Percentiles rank a stretch among this genome's conserved stretches.
These are phyloP conservation scores for Xylariomycetidae sp. DNA, from an alignment of 2,329 filamentous ascomycete genomes.

Conservation along the genomic window DNA sequence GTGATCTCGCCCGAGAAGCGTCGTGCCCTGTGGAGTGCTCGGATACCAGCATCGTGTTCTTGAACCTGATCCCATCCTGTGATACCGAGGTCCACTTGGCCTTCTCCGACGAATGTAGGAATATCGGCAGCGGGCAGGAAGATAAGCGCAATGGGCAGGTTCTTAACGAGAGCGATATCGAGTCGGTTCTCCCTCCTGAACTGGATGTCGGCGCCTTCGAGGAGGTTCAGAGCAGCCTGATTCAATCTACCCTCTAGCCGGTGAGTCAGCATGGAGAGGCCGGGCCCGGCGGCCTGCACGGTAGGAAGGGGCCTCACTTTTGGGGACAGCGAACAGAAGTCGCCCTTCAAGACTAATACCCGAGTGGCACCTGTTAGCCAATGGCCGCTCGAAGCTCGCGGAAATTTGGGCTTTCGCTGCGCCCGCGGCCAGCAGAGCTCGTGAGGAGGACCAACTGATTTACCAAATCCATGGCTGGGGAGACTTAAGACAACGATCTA, in stretches of 20 bases:
- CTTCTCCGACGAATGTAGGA: constrained; percentile 93
- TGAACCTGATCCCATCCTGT: constrained; percentile 89
- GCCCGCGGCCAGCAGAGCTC: not conserved
- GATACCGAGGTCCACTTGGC: constrained; percentile 88
- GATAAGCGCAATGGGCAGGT: constrained; percentile 88
- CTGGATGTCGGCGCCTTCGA: constrained; percentile 91
- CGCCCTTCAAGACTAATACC: constrained; percentile 74
- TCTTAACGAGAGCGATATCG: constrained; percentile 97
- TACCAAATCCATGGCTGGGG: constrained; percentile 45
- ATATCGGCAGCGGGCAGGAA: constrained; percentile 98
- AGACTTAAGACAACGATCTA: not conserved
- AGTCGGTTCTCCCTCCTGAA: constrained; percentile 92
- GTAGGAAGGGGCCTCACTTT: constrained; percentile 63
- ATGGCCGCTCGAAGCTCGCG: no score
- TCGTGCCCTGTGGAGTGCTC: constrained; percentile 40
- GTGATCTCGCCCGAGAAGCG: constrained; percentile 41
- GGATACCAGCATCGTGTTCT: constrained; percentile 71
- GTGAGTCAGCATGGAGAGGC: constrained; percentile 13
- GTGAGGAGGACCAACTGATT: constrained; percentile 39
- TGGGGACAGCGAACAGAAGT: constrained; percentile 93
- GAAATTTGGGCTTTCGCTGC: no score
- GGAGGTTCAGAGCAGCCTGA: constrained; percentile 79
- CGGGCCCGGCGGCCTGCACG: no score
- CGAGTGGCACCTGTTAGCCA: constrained; percentile 28
- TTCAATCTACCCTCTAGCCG: constrained; percentile 82